Evolutionary conservation across 2,329 filamentous ascomycete species (phyloP), one percentile per base, ranked within the genome.

Genomic region (Ophiostoma ips): DNA sequence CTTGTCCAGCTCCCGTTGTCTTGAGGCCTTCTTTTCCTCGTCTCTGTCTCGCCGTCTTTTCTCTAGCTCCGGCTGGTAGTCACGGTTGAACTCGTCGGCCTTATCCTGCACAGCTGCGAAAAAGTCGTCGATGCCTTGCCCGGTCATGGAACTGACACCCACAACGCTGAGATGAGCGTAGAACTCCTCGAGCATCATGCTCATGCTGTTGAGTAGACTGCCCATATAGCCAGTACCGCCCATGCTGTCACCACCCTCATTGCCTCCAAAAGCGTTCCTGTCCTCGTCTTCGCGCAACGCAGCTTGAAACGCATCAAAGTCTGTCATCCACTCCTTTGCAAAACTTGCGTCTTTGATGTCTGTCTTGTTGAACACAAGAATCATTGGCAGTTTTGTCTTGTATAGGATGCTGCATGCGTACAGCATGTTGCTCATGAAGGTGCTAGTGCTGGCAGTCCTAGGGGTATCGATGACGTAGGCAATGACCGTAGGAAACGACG

Each of bases 391-490:
- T 64, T 94, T 95, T 2, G 90, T 96, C 72, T 96, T 96, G 77
- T 98, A 98, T 15, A 98, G 77, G 56, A 98, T 98, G 53, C 86
- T 94, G 73, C 92, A 96, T 19, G 92, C 92, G 66, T 98, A 98
- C 40, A 98, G 81, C 92, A 98, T 98, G 68, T 98, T 98, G 64
- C 86, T 94, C 92, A 98, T 98, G 68, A 98, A 98, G 0, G 92
- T 98, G 55, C 84, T 89, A 0, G 92, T 96, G 36, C 87, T 94
- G 34, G 84, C 81, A 13, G 89, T 94, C 49, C 92, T 81, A 3
- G 94, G 92, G 2, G 92, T 98, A 66, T 98, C 92, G 65, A 98
- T 95, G 53, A 98, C 78, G 68, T 96, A 98, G 51, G 92, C 92
- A 59, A 98, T 87, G 37, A 98, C 87, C 0, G 94, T 98, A 1